Evolutionary conservation across 2,329 filamentous ascomycete genomes (phyloP).

Genomic region (Neurospora sp.): DNA sequence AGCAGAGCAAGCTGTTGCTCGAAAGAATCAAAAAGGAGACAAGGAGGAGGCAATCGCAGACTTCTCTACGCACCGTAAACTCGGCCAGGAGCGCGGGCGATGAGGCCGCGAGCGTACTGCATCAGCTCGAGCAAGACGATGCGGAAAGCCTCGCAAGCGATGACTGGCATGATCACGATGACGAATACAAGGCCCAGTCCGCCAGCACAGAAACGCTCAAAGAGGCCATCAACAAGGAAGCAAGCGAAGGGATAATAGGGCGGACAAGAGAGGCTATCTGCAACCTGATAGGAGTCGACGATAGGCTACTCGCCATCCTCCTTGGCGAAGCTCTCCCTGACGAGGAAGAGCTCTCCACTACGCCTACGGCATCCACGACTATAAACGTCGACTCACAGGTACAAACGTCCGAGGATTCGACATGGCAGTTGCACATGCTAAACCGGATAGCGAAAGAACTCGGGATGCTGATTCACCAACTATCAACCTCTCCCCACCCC

Average conservation of each 20-base stretch:
- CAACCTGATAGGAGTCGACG: constrained; percentile 86
- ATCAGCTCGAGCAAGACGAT: constrained; percentile 21
- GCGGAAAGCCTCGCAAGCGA: constrained; percentile 28
- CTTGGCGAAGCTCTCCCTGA: constrained; percentile 69
- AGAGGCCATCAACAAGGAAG: constrained; percentile 25
- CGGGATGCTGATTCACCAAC: constrained; percentile 69
- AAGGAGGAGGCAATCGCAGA: constrained; percentile 52
- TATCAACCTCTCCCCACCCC: constrained; percentile 66
- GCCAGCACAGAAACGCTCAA: constrained; percentile 14
- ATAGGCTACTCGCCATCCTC: constrained; percentile 72
- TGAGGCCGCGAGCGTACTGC: constrained; percentile 22
- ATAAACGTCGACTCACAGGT: constrained; percentile 22
- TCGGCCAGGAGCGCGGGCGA: constrained; percentile 22
- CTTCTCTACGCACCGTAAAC: constrained; percentile 12
- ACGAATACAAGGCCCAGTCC: constrained; percentile 7
- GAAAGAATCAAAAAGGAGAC: constrained; percentile 89
- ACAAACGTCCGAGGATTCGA: constrained; percentile 26
- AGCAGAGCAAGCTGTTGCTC: constrained; percentile 76
- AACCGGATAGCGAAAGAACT: constrained; percentile 82
- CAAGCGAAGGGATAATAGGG: constrained; percentile 64
- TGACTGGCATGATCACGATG: constrained; percentile 45
- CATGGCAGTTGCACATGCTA: constrained; percentile 70
- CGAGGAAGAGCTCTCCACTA: constrained; percentile 36
- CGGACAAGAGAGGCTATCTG: constrained; percentile 77
- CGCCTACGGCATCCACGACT: constrained; percentile 33